Evolutionary conservation across 2,329 filamentous ascomycete species (phyloP), one percentile per base, ranked within the genome.

Genomic region (Oidium heveae): DNA sequence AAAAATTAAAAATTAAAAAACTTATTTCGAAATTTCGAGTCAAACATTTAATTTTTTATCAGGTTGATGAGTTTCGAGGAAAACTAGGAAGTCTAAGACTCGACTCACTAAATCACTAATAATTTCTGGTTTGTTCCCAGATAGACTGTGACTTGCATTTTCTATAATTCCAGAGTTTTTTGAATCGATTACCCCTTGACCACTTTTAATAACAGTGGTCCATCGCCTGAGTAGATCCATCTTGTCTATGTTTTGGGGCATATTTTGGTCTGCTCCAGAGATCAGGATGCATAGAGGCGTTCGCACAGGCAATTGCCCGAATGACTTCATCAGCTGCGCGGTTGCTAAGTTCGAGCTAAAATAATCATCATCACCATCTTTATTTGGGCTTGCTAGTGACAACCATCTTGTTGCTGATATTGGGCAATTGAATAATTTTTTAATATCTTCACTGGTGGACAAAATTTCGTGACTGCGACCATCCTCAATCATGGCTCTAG

Each of bases 301-400:
- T 13, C 55, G 61, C 2, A 66, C 58, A 9, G 65, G 67, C 10
- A 77, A 60, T 46, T 58, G 66, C 0, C 80, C 80, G 67, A 84
- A 84, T 0, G 75, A 79, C 24, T 64, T 63, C 55, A 63, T 60
- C 37, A 83, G 63, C 32, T 70, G 65, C 54, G 71, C 66, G 44
- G 77, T 73, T 0, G 61, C 63, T 34, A 83, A 65, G 65, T 84
- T 81, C 10, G 72, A 75, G 55, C 75, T 80, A 66, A 84, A 85
- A 58, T 79, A 76, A 63, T 85, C 81, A 64, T 85, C 81, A 50
- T 75, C 74, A 2, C 74, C 75, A 32, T 72, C 71, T 53, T 70
- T 66, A 50, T 71, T 68, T 0, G 75, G 75, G 22, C 71, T 74
- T 0, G 73, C 69, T 7, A 84, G 67, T 50, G 75, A 76, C 37